Percentiles rank a stretch among this genome's conserved stretches.
Conservation (phyloP, 495 filamentous ascomycete genomes). For the Recurvomyces mirabilis region DNA sequence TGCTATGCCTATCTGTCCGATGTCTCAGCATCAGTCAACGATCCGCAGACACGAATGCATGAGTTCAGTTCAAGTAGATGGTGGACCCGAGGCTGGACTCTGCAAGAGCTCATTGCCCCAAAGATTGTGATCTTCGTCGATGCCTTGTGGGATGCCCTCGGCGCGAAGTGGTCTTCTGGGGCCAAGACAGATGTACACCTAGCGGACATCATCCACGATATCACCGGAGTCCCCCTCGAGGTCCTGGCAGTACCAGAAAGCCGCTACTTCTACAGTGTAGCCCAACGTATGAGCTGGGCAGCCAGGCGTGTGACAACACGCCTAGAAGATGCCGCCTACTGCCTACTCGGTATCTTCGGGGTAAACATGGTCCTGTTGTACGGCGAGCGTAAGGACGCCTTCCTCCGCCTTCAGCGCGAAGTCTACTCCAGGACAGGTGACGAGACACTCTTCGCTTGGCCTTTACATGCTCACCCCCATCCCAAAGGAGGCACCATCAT, state of each 20-base stretch:
- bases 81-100: conserved; percentile 18
- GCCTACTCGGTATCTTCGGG: conserved; percentile 28
- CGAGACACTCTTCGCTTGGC: conserved; percentile 14
- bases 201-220: not conserved
- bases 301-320: conserved; percentile 4
- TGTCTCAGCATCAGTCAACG: not conserved
- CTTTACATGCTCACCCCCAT: no score
- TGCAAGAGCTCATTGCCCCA: conserved; percentile 19
- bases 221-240: not conserved
- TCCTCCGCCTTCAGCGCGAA: conserved; percentile 25
- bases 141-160: conserved; percentile 1
- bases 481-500: no score
- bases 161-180: conserved; percentile 1
- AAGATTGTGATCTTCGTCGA: conserved; percentile 5
- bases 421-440: conserved; percentile 22
- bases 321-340: conserved; percentile 29
- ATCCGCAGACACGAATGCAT: not conserved
- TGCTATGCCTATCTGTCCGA: conserved; percentile 15
- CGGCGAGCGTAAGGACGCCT: conserved; percentile 28
- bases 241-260: not conserved
- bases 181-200: not conserved
- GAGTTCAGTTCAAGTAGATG: conserved; percentile 3
- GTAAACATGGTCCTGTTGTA: conserved; percentile 32
- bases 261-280: conserved; percentile 4
- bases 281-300: conserved; percentile 20